These are phyloP conservation scores for Suhomyces coccinellae DNA, from an alignment of 1,139 yeast species.

Conservation along the genomic window DNA sequence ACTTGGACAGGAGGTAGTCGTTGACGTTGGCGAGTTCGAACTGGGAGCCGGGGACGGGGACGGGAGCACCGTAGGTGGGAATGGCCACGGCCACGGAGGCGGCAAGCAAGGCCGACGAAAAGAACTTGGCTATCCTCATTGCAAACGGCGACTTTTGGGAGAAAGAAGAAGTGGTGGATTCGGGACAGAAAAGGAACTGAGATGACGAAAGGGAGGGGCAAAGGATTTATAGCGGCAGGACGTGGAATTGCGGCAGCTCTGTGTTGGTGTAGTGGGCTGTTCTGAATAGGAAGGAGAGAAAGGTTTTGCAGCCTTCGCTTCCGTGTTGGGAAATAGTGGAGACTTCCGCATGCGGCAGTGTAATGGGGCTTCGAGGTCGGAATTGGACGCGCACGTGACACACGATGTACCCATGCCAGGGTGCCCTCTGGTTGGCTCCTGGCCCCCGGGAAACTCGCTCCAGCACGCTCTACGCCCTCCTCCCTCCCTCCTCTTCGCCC, in stretches of 20 bases:
- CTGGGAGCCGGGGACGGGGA: constrained; percentile 21
- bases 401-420: too few species aligned
- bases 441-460: too few species aligned
- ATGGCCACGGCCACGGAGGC: constrained; percentile 15
- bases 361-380: too few species aligned
- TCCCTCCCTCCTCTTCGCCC: too few species aligned
- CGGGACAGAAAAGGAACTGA: not conserved
- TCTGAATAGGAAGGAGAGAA: constrained; percentile 2
- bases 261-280: not conserved
- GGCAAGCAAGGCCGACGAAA: constrained; percentile 10
- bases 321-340: not conserved
- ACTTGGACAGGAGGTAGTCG: constrained; percentile 13
- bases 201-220: constrained; percentile 1
- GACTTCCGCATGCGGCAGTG: constrained; percentile 1
- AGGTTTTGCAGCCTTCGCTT: constrained; percentile 4
- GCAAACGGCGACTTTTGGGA: too few species aligned
- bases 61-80: constrained; percentile 16
- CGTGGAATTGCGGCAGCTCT: not conserved
- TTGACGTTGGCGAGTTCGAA: constrained; percentile 18
- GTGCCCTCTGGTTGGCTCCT: too few species aligned
- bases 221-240: constrained; percentile 1
- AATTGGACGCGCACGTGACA: constrained; percentile 1
- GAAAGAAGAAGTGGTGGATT: not conserved
- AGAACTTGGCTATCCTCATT: constrained; percentile 14
- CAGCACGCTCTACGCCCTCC: too few species aligned